A percentile compares a stretch with the other conserved stretches of the same genome.
phyloP scores from a whole-genome alignment of 2,329 filamentous ascomycete species.

The Alternaria dauci region DNA sequence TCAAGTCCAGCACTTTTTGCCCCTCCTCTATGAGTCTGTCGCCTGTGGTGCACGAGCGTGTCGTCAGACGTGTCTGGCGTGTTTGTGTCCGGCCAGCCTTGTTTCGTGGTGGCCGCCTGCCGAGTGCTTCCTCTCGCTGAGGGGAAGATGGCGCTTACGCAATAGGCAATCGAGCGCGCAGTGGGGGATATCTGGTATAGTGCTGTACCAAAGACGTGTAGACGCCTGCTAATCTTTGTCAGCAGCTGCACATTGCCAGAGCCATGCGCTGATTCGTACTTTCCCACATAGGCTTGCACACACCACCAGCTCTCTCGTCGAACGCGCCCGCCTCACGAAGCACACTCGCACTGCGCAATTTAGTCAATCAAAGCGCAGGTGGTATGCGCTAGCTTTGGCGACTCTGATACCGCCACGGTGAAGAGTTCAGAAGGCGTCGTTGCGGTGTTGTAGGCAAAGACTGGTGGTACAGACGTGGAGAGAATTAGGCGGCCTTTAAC shows the following conservation, averaged over 20 bases:
- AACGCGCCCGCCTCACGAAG: constrained; percentile 10
- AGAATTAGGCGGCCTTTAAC: constrained; percentile 30
- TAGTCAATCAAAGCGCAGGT: constrained; percentile 1
- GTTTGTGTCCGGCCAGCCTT: neutral
- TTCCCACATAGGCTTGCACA: constrained; percentile 8
- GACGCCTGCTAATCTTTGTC: constrained; percentile 3
- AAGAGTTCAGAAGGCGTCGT: neutral
- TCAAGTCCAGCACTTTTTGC: neutral
- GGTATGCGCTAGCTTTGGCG: constrained; percentile 16
- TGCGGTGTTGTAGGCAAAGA: constrained; percentile 11
- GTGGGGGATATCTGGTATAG: neutral
- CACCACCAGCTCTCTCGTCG: constrained; percentile 9
- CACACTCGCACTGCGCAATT: neutral
- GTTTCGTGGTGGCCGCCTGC: neutral
- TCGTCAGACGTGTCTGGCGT: neutral
- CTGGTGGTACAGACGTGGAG: constrained; percentile 11
- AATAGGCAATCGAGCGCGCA: neutral
- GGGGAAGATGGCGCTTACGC: neutral
- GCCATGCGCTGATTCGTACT: constrained; percentile 9
- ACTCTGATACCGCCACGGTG: neutral
- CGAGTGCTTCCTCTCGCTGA: constrained; percentile 4
- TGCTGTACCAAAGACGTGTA: neutral
- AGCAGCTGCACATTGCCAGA: constrained; percentile 7
- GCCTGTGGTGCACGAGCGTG: constrained; percentile 1
- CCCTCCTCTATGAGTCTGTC: neutral